These are phyloP conservation scores for Penicillium riverlandense DNA, from an alignment of 495 filamentous ascomycete genomes.

Conservation along the genomic window DNA sequence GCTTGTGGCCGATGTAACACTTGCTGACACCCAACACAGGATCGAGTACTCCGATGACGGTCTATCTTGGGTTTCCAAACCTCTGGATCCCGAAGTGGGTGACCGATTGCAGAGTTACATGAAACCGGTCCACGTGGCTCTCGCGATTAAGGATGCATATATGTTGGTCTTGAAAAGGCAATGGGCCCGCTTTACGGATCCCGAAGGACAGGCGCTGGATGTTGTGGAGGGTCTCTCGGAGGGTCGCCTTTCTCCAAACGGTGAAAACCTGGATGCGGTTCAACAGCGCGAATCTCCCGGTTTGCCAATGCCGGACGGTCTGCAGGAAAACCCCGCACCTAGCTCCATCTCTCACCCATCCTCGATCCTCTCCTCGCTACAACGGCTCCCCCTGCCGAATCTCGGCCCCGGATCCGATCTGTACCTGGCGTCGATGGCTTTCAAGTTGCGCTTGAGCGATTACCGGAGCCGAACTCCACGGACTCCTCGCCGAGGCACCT, in stretches of 20 bases:
- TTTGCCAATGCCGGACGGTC: slow-evolving; percentile 5
- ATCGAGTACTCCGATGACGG: slow-evolving; percentile 48
- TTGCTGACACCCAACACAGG: slow-evolving; percentile 20
- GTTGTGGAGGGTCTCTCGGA: slow-evolving; percentile 7
- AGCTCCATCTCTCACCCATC: slow-evolving; percentile 24
- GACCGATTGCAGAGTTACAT: slow-evolving; percentile 26
- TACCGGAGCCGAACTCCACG: slow-evolving; percentile 12
- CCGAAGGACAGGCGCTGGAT: slow-evolving; percentile 6
- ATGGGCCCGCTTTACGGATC: slow-evolving; percentile 18
- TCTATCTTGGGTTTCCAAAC: slow-evolving; percentile 43
- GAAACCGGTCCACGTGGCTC: slow-evolving; percentile 26
- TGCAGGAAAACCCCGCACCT: slow-evolving; percentile 9
- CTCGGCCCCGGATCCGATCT: slow-evolving; percentile 32
- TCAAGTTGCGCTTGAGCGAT: slow-evolving; percentile 44
- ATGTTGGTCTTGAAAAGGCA: slow-evolving; percentile 23
- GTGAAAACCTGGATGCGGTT: slow-evolving; percentile 12
- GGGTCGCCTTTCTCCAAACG: slow-evolving; percentile 7
- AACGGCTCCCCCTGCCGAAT: slow-evolving; percentile 29
- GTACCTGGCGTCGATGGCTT: slow-evolving; percentile 39
- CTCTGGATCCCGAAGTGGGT: slow-evolving; percentile 26
- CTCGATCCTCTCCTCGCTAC: slow-evolving; percentile 26
- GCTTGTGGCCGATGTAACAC: background rate
- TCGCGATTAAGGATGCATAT: slow-evolving; percentile 32
- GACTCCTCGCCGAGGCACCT: slow-evolving; percentile 53
- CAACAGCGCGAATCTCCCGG: slow-evolving; percentile 17